phyloP scores from a whole-genome alignment of 1,284 basidiomycete genomes.

The Cryptococcus sp. region DNA sequence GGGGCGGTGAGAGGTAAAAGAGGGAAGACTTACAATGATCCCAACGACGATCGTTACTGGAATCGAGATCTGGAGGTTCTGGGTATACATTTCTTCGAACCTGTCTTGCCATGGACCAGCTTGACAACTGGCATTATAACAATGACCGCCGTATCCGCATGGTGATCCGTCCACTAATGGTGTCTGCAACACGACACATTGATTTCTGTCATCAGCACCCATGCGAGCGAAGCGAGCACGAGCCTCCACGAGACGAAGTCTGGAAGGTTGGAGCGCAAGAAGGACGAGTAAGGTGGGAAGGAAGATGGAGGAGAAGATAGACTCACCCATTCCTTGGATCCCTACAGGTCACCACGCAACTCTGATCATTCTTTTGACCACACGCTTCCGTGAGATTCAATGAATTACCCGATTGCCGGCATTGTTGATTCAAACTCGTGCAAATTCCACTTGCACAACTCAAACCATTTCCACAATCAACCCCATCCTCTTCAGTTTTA shows the following conservation, averaged over 20 bases:
- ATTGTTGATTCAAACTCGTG: slow-evolving; percentile 74
- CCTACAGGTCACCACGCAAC: slow-evolving; percentile 75
- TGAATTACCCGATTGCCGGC: slow-evolving; percentile 64
- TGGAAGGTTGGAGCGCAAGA: too few relatives aligned
- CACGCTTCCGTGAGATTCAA: slow-evolving; percentile 67
- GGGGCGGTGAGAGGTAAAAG: neutral
- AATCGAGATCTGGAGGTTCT: slow-evolving; percentile 74
- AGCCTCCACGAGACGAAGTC: too few relatives aligned
- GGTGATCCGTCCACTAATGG: slow-evolving; percentile 77
- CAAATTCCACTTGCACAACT: slow-evolving; percentile 77
- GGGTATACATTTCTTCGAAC: slow-evolving; percentile 63
- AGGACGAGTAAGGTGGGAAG: too few relatives aligned
- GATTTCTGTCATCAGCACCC: slow-evolving; percentile 41
- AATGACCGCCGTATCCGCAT: slow-evolving; percentile 74
- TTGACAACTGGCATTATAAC: slow-evolving; percentile 62
- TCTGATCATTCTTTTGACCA: slow-evolving; percentile 58
- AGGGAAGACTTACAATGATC: slow-evolving; percentile 51
- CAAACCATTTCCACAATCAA: slow-evolving; percentile 63
- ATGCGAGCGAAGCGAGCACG: neutral
- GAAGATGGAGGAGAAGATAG: too few relatives aligned
- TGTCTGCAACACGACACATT: slow-evolving; percentile 72
- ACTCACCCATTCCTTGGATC: slow-evolving; percentile 55
- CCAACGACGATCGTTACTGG: slow-evolving; percentile 71
- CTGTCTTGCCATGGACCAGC: slow-evolving; percentile 61
- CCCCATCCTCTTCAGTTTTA: slow-evolving; percentile 62